These are phyloP conservation scores for Trifolium subterraneum DNA, from an alignment of 306 rosid genomes.

Conservation along the genomic window DNA sequence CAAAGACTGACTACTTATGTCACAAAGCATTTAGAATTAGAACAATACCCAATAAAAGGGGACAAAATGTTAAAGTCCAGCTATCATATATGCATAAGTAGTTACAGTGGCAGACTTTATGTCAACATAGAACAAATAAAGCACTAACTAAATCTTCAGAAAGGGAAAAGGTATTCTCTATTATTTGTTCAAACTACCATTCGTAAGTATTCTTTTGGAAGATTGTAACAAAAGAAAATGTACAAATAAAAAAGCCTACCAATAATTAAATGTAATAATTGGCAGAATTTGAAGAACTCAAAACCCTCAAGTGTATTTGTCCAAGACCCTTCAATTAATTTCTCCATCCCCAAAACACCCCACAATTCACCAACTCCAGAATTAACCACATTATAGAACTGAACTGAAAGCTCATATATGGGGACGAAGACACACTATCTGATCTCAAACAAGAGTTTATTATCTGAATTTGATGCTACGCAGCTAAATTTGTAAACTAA, in stretches of 20 bases:
- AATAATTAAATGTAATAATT: background rate
- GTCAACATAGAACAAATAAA: slow-evolving; percentile 6
- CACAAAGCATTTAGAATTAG: background rate
- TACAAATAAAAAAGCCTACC: background rate
- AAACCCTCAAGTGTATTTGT: slow-evolving; percentile 7
- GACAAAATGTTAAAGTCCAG: slow-evolving; percentile 14
- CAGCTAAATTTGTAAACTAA: background rate
- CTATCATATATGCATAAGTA: slow-evolving; percentile 15
- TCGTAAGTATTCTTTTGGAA: background rate
- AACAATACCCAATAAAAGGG: background rate
- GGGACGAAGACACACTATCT: background rate
- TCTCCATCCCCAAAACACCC: background rate
- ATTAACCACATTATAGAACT: background rate
- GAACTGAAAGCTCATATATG: slow-evolving; percentile 19
- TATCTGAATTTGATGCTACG: slow-evolving; percentile 1
- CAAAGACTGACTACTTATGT: slow-evolving; percentile 23
- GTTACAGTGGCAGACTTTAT: background rate
- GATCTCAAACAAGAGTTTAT: slow-evolving; percentile 1
- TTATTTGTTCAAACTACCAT: slow-evolving; percentile 12
- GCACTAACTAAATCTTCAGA: background rate
- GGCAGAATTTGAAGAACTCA: background rate
- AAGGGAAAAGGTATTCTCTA: background rate
- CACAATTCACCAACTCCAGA: background rate
- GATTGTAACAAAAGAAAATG: background rate
- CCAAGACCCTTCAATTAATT: background rate